phyloP scores from a whole-genome alignment of 2,329 filamentous ascomycete genomes.

The Lasiodiplodia citricola region DNA sequence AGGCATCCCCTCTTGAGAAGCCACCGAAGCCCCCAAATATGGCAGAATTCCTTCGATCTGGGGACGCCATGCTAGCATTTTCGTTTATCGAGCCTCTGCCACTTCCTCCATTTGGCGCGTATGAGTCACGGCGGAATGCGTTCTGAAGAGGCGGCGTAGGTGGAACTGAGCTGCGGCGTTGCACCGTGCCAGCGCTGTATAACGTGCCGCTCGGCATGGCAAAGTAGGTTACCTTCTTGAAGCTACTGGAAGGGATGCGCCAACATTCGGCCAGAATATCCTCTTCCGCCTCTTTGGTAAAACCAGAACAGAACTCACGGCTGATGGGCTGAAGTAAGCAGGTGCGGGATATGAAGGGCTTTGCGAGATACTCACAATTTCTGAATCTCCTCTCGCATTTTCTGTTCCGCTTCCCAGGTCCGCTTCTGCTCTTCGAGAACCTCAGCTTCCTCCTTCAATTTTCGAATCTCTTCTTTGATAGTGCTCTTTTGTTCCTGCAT shows the following conservation, averaged over 20 bases:
- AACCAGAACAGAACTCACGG: background rate
- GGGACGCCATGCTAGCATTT: background rate
- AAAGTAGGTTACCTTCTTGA: background rate
- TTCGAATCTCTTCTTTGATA: slow-evolving; percentile 10
- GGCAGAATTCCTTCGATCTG: background rate
- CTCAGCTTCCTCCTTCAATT: background rate
- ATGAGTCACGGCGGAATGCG: slow-evolving; percentile 4
- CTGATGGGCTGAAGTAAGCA: background rate
- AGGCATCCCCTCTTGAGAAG: background rate
- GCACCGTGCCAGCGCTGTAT: background rate
- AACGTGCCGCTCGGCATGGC: slow-evolving; percentile 2
- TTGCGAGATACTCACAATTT: background rate
- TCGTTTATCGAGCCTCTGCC: background rate
- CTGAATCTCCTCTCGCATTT: background rate
- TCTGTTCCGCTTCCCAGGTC: background rate
- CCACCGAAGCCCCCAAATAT: background rate
- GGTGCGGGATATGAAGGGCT: background rate
- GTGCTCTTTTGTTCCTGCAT: background rate
- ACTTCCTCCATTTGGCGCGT: background rate
- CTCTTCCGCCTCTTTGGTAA: slow-evolving; percentile 3
- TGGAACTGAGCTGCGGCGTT: background rate
- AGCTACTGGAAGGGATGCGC: background rate
- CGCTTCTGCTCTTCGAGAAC: background rate
- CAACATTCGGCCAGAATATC: slow-evolving; percentile 7
- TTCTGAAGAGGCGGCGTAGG: background rate